Percentiles rank a stretch among this genome's conserved stretches.
These are phyloP conservation scores for Fraxinus quadrangulata DNA, from an alignment of 257 asterid genomes.

Conservation along the genomic window DNA sequence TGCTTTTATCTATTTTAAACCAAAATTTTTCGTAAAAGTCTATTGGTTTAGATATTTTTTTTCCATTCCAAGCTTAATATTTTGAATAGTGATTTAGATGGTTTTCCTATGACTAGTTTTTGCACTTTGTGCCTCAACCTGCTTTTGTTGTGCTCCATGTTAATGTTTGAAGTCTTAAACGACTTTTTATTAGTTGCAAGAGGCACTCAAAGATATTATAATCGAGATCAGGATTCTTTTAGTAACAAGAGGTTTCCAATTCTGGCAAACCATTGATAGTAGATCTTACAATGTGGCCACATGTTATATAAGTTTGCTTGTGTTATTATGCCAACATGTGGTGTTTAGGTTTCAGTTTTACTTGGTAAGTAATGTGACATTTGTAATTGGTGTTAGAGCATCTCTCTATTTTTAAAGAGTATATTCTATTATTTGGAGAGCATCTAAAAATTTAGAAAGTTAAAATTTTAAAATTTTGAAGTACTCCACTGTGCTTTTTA, in stretches of 20 bases:
- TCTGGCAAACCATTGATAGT: neutral
- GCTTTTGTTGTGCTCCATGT: constrained; percentile 20
- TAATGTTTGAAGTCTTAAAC: neutral
- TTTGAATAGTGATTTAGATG: constrained; percentile 16
- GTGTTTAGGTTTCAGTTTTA: neutral
- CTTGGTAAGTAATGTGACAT: neutral
- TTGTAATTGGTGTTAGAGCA: neutral
- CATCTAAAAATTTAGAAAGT: no score
- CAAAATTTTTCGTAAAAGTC: neutral
- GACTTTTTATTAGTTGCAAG: neutral
- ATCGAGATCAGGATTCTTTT: neutral
- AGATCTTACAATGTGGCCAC: neutral
- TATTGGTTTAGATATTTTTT: neutral
- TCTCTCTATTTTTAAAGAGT: no score
- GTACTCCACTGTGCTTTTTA: no score
- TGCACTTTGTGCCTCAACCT: constrained; percentile 6
- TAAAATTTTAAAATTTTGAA: no score
- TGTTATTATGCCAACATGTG: neutral
- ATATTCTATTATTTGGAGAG: no score
- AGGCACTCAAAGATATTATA: neutral
- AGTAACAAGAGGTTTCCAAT: neutral
- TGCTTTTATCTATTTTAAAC: neutral
- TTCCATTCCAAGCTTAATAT: constrained; percentile 2
- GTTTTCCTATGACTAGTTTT: constrained; percentile 7
- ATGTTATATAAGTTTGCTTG: neutral